Conservation (phyloP, 345 rosid genomes). For the Rhizophora apiculata region DNA sequence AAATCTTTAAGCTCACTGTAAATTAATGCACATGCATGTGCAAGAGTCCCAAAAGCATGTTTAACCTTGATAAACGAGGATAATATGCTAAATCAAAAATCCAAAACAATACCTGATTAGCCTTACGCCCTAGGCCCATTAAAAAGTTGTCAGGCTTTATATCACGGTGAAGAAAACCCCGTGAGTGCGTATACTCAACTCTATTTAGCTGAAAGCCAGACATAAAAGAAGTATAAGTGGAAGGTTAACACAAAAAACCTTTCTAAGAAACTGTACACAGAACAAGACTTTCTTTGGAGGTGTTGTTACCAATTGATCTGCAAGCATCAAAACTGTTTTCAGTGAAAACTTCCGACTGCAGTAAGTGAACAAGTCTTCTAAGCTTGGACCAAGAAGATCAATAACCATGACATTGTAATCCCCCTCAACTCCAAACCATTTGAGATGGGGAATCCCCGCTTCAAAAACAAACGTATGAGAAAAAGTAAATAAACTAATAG, state of each 20-base stretch:
- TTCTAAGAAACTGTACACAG: neutral
- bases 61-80: neutral
- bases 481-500: neutral
- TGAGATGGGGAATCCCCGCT: conserved; percentile 80
- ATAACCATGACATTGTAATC: conserved; percentile 82
- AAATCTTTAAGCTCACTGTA: too few relatives aligned
- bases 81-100: neutral
- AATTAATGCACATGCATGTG: neutral
- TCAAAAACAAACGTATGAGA: conserved; percentile 14
- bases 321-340: conserved; percentile 84
- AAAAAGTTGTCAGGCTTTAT: conserved; percentile 87
- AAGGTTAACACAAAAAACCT: neutral
- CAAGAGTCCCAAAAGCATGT: neutral
- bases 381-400: conserved; percentile 87
- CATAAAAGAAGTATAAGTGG: conserved; percentile 7
- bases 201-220: conserved; percentile 53
- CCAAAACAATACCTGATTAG: conserved; percentile 55
- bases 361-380: conserved; percentile 78
- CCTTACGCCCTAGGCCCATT: conserved; percentile 82
- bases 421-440: conserved; percentile 81
- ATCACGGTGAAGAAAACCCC: conserved; percentile 86
- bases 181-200: conserved; percentile 69
- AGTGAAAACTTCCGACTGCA: conserved; percentile 67
- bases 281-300: neutral
- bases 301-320: conserved; percentile 70